These are phyloP conservation scores for Daldinia bambusicola DNA, from an alignment of 495 filamentous ascomycete genomes.

Conservation along the genomic window DNA sequence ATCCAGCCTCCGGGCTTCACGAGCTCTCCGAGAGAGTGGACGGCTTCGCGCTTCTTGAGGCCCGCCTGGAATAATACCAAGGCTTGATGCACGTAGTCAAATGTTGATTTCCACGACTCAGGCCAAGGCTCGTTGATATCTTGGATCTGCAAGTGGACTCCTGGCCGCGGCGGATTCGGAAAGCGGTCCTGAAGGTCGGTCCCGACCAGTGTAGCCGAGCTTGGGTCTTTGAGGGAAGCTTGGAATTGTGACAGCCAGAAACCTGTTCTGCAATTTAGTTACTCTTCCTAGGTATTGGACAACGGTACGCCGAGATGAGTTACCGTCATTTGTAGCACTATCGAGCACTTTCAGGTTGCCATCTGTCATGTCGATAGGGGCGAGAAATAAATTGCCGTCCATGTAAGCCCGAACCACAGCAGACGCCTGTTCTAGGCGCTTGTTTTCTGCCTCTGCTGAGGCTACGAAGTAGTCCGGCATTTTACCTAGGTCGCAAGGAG, in stretches of 20 bases:
- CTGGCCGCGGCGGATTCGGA: conserved; percentile 18
- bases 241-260: conserved; percentile 26
- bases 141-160: conserved; percentile 19
- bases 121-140: conserved; percentile 35
- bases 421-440: conserved; percentile 13
- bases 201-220: conserved; percentile 22
- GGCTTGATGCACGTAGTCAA: conserved; percentile 32
- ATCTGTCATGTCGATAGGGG: conserved; percentile 11
- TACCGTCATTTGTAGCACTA: conserved; percentile 24
- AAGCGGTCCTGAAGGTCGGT: conserved; percentile 23
- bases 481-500: background rate
- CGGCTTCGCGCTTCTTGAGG: conserved; percentile 7
- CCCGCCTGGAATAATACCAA: conserved; percentile 27
- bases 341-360: conserved; percentile 10
- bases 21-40: conserved; percentile 15
- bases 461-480: conserved; percentile 15
- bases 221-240: conserved; percentile 14
- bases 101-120: conserved; percentile 11
- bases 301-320: too few relatives aligned
- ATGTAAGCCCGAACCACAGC: conserved; percentile 15
- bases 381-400: conserved; percentile 20
- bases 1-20: conserved; percentile 39
- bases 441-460: conserved; percentile 24
- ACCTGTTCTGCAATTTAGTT: background rate
- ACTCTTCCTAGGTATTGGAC: background rate